phyloP scores from a whole-genome alignment of 2,329 filamentous ascomycete genomes.

The Trichoderma koningii region DNA sequence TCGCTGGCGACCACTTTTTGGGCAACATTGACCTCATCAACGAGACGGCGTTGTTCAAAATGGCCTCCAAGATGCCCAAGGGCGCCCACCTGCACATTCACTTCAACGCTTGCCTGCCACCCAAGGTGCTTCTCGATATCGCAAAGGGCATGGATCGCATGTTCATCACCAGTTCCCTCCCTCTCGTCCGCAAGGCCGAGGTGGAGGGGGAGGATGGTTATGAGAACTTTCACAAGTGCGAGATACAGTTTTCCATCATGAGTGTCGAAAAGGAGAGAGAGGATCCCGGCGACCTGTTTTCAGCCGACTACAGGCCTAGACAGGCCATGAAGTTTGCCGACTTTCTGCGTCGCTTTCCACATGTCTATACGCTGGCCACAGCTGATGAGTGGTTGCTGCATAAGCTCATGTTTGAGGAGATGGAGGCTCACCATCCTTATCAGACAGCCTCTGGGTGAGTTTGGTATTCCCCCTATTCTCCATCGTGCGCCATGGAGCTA shows the following conservation, averaged over 20 bases:
- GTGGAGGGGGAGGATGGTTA: conserved; percentile 38
- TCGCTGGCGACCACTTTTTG: conserved; percentile 60
- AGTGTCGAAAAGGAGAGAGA: conserved; percentile 40
- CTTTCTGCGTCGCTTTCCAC: conserved; percentile 44
- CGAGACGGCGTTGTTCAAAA: conserved; percentile 57
- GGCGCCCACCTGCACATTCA: conserved; percentile 74
- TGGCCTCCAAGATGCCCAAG: conserved; percentile 66
- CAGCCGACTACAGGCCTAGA: conserved; percentile 48
- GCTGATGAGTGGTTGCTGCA: conserved; percentile 55
- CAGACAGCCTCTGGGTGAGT: conserved; percentile 58
- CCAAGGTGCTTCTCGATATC: conserved; percentile 58
- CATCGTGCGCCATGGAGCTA: background rate
- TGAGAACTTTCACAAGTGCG: conserved; percentile 53
- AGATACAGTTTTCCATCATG: conserved; percentile 63
- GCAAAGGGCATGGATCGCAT: conserved; percentile 62
- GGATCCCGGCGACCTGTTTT: conserved; percentile 52
- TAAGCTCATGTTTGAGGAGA: conserved; percentile 64
- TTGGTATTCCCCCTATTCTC: background rate
- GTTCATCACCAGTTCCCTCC: conserved; percentile 64
- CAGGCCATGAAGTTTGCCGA: conserved; percentile 48
- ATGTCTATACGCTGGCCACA: conserved; percentile 33
- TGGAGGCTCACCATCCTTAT: conserved; percentile 57
- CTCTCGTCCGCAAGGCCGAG: conserved; percentile 42
- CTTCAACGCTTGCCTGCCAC: conserved; percentile 72
- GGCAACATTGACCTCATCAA: conserved; percentile 57